Conservation (phyloP, 164 flowering plant species). For the Stephania cephalantha region DNA sequence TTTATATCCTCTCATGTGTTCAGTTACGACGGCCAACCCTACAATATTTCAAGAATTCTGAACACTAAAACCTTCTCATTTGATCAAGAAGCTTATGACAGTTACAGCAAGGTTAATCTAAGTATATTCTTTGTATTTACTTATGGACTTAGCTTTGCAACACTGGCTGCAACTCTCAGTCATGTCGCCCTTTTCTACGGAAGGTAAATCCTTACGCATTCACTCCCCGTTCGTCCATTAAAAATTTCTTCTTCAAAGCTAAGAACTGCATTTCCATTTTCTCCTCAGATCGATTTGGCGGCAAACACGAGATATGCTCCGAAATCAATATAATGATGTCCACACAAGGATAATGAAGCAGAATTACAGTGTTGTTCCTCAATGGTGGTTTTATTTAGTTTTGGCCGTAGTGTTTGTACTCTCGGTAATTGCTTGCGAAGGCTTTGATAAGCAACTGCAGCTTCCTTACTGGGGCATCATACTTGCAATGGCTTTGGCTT, state of each 20-base stretch:
- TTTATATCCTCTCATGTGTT: conserved; percentile 40
- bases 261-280: neutral
- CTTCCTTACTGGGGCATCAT: conserved; percentile 80
- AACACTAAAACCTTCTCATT: conserved; percentile 23
- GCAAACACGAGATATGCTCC: conserved; percentile 3
- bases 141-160: conserved; percentile 54
- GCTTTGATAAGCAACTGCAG: conserved; percentile 61
- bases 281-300: conserved; percentile 5
- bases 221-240: neutral
- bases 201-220: conserved; percentile 7
- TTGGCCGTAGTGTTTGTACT: conserved; percentile 30
- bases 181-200: conserved; percentile 66
- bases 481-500: conserved; percentile 24
- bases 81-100: conserved; percentile 29
- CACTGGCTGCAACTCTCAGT: conserved; percentile 29
- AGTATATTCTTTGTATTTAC: conserved; percentile 38
- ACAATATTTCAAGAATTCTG: conserved; percentile 33
- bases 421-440: conserved; percentile 46
- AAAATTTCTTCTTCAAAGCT: neutral
- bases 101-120: conserved; percentile 43
- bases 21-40: conserved; percentile 26
- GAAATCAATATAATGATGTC: conserved; percentile 34
- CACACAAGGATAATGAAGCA: conserved; percentile 65
- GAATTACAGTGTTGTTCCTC: conserved; percentile 61
- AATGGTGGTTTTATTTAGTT: conserved; percentile 65